Conservation (phyloP, 2,329 filamentous ascomycete genomes). For the Microascus cirrosus region DNA sequence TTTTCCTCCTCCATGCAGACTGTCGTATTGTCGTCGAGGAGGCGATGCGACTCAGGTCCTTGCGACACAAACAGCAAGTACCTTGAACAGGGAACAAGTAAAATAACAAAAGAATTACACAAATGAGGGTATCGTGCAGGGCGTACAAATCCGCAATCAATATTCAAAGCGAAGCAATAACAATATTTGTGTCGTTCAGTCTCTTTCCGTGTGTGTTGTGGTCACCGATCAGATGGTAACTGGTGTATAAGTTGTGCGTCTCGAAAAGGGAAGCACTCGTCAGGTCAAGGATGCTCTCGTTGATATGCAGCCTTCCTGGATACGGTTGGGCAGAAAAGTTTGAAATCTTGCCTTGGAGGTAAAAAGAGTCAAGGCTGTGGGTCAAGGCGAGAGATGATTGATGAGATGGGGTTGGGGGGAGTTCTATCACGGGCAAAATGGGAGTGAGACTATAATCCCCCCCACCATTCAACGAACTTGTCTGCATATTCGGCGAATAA, state of each 20-base stretch:
- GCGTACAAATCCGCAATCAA: neutral
- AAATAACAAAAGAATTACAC: neutral
- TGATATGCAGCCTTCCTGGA: slow-evolving; percentile 1
- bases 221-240: neutral
- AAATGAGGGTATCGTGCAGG: slow-evolving; percentile 1
- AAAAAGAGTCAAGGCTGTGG: neutral
- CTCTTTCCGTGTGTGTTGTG: neutral
- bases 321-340: neutral
- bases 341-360: neutral
- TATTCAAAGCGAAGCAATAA: neutral
- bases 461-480: slow-evolving; percentile 1
- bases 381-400: neutral
- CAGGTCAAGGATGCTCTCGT: slow-evolving; percentile 1
- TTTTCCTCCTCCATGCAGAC: neutral
- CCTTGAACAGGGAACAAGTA: neutral
- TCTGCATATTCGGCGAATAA: neutral
- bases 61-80: neutral
- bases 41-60: neutral
- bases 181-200: neutral
- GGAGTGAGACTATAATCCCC: slow-evolving; percentile 4
- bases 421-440: neutral
- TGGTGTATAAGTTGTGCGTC: slow-evolving; percentile 1
- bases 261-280: neutral
- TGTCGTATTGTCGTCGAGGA: neutral
- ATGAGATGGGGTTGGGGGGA: neutral